Evolutionary conservation across 441 rosid genomes (phyloP), one percentile per base, ranked within the genome.

Genomic region (Populus tomentosa): DNA sequence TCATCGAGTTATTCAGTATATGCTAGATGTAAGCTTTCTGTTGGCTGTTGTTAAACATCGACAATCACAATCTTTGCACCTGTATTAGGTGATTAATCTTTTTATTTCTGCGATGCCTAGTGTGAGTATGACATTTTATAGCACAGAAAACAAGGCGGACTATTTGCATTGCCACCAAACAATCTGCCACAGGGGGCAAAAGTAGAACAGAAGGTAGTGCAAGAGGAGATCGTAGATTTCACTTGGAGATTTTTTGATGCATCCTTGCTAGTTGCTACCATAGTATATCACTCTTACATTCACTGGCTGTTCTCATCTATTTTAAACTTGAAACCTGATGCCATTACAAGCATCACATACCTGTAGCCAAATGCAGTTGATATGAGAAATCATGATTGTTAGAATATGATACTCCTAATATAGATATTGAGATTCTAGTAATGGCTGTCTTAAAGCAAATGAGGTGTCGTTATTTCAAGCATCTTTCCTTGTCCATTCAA

Each of bases 121-220:
- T 21, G 9, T 28, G 26, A 53, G 61, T 20, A 32, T 72, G 46
- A 16, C 30, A 7, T 26, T 72, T 32, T 5, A 4, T 13, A 2
- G 16, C 73, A 32, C 7, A 32, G 9, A 42, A 23, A 21, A 42
- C 26, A 42, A 84, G 87, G 84, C 98, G 94, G 98, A 95, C 81
- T 90, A 98, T 82, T 96, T 72, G 36, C 40, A 18, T 5, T 18
- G 4, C 24, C n/a, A 20, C 28, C 42, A 6, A 11, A 33, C 64
- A 36, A 26, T 72, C 38, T 61, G 28, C 30, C 67, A 9, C 30
- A 21, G 30, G 36, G 9, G 20, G 46, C 4, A 59, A 33, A 59
- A 33, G 50, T 5, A 59, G 28, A 33, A 62, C n/a, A 21, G 30
- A 59, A 16, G 42, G 67, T 20, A 13, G 33, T 62, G 3, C 62